Evolutionary conservation across 257 asterid species (phyloP).

Genomic region (Buddleja alternifolia): DNA sequence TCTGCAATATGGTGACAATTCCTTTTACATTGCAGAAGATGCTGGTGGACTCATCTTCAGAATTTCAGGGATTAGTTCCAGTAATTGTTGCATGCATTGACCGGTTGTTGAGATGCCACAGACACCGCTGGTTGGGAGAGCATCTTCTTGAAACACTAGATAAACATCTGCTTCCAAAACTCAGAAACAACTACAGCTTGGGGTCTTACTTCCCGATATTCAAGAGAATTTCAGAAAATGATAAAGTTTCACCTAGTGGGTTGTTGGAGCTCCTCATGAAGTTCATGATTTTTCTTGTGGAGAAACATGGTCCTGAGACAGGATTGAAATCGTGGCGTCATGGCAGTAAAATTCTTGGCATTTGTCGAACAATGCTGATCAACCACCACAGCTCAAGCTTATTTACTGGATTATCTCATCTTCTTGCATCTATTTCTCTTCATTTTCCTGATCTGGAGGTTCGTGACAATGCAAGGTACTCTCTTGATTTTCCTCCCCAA

Average conservation of each 20-base stretch:
- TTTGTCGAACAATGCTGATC: constrained; percentile 86
- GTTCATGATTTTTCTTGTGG: constrained; percentile 68
- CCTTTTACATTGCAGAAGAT: constrained; percentile 57
- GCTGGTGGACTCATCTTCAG: constrained; percentile 65
- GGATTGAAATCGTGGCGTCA: constrained; percentile 85
- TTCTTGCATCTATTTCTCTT: constrained; percentile 73
- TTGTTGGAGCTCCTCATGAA: constrained; percentile 71
- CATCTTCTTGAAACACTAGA: constrained; percentile 75
- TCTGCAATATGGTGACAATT: constrained; percentile 23
- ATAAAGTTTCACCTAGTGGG: constrained; percentile 72
- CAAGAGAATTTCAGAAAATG: constrained; percentile 76
- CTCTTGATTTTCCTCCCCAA: constrained; percentile 10
- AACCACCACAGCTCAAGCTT: constrained; percentile 82
- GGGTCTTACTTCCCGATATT: constrained; percentile 82
- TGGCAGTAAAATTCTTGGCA: constrained; percentile 82
- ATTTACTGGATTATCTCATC: constrained; percentile 68
- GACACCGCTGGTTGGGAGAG: constrained; percentile 81
- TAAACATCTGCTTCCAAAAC: constrained; percentile 69
- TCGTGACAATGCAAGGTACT: constrained; percentile 94
- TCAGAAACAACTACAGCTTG: constrained; percentile 70
- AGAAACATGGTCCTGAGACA: constrained; percentile 82
- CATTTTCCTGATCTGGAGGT: constrained; percentile 94
- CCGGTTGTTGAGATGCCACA: constrained; percentile 75
- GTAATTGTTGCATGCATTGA: constrained; percentile 66
- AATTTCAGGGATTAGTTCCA: constrained; percentile 75